Evolutionary conservation across 176 grass and related monocot species (phyloP).

Genomic region (Avena sativa): DNA sequence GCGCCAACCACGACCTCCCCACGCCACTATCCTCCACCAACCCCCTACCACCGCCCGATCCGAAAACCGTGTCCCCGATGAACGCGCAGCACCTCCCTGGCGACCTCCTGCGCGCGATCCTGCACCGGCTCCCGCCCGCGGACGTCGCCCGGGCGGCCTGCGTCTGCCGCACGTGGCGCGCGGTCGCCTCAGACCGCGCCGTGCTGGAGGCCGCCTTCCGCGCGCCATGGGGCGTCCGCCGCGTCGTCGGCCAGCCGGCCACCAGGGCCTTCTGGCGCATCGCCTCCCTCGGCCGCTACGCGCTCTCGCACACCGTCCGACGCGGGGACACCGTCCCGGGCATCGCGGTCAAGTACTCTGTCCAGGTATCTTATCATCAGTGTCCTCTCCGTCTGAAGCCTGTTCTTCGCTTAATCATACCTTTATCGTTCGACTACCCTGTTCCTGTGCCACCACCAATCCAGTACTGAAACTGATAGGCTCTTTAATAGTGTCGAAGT

Average conservation of each 20-base stretch:
- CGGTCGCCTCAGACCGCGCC: conserved; percentile 68
- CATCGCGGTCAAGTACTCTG: conserved; percentile 85
- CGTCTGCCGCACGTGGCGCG: conserved; percentile 81
- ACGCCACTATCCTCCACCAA: neutral
- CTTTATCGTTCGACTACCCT: neutral
- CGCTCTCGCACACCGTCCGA: conserved; percentile 72
- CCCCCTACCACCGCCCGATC: neutral
- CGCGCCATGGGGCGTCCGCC: conserved; percentile 71
- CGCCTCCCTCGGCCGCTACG: conserved; percentile 66
- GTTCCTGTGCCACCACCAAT: neutral
- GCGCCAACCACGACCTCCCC: conserved; percentile 32
- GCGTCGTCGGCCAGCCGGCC: conserved; percentile 64
- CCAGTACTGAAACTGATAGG: neutral
- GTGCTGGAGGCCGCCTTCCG: conserved; percentile 71
- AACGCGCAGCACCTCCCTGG: conserved; percentile 49
- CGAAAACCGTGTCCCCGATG: conserved; percentile 39
- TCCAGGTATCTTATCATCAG: conserved; percentile 53
- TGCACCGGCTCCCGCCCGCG: conserved; percentile 56
- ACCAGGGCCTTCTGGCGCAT: conserved; percentile 79
- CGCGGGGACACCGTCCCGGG: conserved; percentile 73
- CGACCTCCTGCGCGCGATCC: conserved; percentile 76
- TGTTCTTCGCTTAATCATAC: neutral
- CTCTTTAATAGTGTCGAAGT: neutral
- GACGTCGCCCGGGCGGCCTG: conserved; percentile 84
- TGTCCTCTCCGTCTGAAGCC: neutral